Percentiles rank a stretch among this genome's conserved stretches.
These are phyloP conservation scores for Macrophomina tecta DNA, from an alignment of 2,329 filamentous ascomycete genomes.

Conservation along the genomic window DNA sequence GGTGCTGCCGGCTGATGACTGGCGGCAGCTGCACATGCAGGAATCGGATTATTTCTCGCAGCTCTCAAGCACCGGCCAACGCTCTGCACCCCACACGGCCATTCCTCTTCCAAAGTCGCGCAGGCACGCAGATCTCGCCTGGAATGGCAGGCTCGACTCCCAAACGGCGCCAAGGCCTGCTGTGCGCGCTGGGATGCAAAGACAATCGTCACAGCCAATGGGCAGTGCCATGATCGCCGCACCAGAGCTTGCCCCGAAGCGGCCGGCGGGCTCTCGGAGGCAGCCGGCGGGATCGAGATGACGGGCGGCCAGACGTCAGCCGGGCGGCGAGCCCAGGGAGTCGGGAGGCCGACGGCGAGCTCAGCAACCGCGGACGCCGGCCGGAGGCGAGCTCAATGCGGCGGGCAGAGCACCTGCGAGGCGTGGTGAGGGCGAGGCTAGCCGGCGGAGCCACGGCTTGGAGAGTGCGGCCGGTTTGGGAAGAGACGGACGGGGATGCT, in stretches of 20 bases:
- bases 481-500: not conserved
- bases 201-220: constrained; percentile 27
- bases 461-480: constrained; percentile 16
- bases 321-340: not conserved
- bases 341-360: not conserved
- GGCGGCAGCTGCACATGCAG: constrained; percentile 17
- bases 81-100: constrained; percentile 27
- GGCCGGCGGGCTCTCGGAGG: constrained; percentile 1
- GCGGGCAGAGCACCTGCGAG: not conserved
- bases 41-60: constrained; percentile 26
- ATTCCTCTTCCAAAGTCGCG: constrained; percentile 25
- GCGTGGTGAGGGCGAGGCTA: not conserved
- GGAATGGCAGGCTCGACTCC: constrained; percentile 25
- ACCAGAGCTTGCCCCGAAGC: constrained; percentile 22
- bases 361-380: constrained; percentile 8
- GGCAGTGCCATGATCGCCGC: not conserved
- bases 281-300: constrained; percentile 10
- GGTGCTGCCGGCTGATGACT: not conserved
- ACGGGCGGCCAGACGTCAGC: not conserved
- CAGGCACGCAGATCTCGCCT: constrained; percentile 29
- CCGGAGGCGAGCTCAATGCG: constrained; percentile 5
- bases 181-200: constrained; percentile 22
- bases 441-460: not conserved
- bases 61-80: constrained; percentile 1
- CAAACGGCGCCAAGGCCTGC: constrained; percentile 28